These are phyloP conservation scores for Arachis stenosperma DNA, from an alignment of 306 rosid genomes.

Conservation along the genomic window DNA sequence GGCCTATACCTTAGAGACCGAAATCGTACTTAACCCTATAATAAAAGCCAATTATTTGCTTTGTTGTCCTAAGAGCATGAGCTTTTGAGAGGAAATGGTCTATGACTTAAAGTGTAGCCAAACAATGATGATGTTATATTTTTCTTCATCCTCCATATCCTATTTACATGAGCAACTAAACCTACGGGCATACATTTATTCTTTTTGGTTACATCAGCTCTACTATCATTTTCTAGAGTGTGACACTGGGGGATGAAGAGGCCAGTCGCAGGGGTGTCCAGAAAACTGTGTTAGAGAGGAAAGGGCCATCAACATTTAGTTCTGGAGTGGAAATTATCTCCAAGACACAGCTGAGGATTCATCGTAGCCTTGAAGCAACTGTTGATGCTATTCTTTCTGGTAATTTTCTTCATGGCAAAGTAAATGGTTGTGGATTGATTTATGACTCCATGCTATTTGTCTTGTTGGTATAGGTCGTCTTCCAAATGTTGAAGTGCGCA, in stretches of 20 bases:
- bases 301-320: slow-evolving; percentile 90
- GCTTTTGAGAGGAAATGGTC: too few species aligned
- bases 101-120: background rate
- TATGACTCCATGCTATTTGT: slow-evolving; percentile 24
- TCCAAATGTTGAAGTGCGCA: slow-evolving; percentile 84
- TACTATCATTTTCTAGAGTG: slow-evolving; percentile 65
- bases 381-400: slow-evolving; percentile 91
- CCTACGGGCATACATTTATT: slow-evolving; percentile 32
- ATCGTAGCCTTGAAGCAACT: slow-evolving; percentile 81
- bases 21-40: too few species aligned
- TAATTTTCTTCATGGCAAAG: slow-evolving; percentile 32
- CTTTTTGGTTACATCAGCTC: slow-evolving; percentile 33
- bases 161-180: background rate
- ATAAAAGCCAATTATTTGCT: too few species aligned
- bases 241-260: slow-evolving; percentile 96
- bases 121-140: background rate
- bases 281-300: slow-evolving; percentile 94
- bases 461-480: slow-evolving; percentile 62
- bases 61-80: too few species aligned
- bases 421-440: slow-evolving; percentile 28
- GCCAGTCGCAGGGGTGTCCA: slow-evolving; percentile 93
- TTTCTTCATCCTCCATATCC: background rate
- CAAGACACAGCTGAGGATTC: slow-evolving; percentile 83
- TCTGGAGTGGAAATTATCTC: slow-evolving; percentile 93
- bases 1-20: too few species aligned